A percentile compares a stretch with the other conserved stretches of the same genome.
These are phyloP conservation scores for Bacidia gigantensis DNA, from an alignment of 495 filamentous ascomycete species.

Conservation along the genomic window DNA sequence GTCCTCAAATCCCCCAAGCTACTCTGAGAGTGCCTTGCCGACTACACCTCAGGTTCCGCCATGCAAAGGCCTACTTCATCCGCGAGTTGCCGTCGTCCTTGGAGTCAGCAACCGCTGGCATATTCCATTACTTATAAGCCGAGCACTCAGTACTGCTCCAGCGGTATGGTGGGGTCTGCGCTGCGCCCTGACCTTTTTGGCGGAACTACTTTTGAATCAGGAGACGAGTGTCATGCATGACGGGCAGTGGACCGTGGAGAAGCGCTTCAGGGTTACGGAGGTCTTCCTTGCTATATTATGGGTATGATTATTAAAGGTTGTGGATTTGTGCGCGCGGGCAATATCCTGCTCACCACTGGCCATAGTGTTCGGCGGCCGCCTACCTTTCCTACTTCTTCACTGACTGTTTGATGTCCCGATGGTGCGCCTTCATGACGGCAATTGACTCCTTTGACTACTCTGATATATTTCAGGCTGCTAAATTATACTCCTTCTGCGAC, in stretches of 20 bases:
- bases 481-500: conserved; percentile 79
- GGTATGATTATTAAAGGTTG: conserved; percentile 38
- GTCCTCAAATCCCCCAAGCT: conserved; percentile 18
- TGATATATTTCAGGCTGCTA: conserved; percentile 45
- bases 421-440: conserved; percentile 32
- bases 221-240: conserved; percentile 31
- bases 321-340: not conserved
- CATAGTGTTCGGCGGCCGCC: conserved; percentile 64
- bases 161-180: conserved; percentile 50
- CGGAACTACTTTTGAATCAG: conserved; percentile 37
- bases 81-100: conserved; percentile 49
- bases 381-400: conserved; percentile 85
- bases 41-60: conserved; percentile 17
- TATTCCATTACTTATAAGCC: conserved; percentile 46
- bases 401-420: conserved; percentile 84
- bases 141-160: conserved; percentile 45
- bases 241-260: conserved; percentile 36
- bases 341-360: not conserved
- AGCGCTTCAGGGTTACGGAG: conserved; percentile 56
- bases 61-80: conserved; percentile 35
- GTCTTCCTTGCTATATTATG: conserved; percentile 69
- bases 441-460: not conserved
- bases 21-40: conserved; percentile 10
- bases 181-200: conserved; percentile 45
- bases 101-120: conserved; percentile 50